These are phyloP conservation scores for Penicillium canariense DNA, from an alignment of 495 filamentous ascomycete genomes.

Conservation along the genomic window DNA sequence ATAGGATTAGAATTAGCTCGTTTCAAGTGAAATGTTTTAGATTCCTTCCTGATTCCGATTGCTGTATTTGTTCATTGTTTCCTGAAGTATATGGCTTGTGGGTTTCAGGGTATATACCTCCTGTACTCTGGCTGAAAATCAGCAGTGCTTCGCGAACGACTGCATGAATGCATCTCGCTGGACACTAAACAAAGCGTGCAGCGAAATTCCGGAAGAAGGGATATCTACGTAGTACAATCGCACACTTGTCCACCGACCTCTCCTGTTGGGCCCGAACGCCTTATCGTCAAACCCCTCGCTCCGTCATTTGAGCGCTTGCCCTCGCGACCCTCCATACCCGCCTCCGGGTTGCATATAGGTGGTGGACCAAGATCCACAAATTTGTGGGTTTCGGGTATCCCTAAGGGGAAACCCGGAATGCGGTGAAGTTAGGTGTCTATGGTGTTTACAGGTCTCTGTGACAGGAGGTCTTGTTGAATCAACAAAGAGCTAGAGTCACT, in stretches of 20 bases:
- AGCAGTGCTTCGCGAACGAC: too few relatives aligned
- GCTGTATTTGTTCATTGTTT: not conserved
- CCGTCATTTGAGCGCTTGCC: not conserved
- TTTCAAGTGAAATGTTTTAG: not conserved
- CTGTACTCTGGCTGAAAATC: too few relatives aligned
- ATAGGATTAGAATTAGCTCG: not conserved
- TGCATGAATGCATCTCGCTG: too few relatives aligned
- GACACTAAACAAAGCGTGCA: not conserved
- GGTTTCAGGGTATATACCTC: too few relatives aligned
- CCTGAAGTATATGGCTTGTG: not conserved
- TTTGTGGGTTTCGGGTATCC: constrained; percentile 4
- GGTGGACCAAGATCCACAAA: constrained; percentile 13
- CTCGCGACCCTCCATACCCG: not conserved
- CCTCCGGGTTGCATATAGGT: constrained; percentile 5
- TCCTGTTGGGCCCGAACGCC: not conserved
- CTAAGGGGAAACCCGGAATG: constrained; percentile 4
- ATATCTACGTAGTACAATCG: not conserved
- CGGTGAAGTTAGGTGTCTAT: not conserved
- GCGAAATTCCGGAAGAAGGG: not conserved
- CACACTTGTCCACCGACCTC: not conserved
- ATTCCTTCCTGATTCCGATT: not conserved
- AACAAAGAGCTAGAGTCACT: not conserved
- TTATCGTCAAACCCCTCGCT: not conserved
- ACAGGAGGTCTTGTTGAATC: not conserved
- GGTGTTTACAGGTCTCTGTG: not conserved